Evolutionary conservation across 306 rosid genomes (phyloP).

Genomic region (Gastrolobium villosum): DNA sequence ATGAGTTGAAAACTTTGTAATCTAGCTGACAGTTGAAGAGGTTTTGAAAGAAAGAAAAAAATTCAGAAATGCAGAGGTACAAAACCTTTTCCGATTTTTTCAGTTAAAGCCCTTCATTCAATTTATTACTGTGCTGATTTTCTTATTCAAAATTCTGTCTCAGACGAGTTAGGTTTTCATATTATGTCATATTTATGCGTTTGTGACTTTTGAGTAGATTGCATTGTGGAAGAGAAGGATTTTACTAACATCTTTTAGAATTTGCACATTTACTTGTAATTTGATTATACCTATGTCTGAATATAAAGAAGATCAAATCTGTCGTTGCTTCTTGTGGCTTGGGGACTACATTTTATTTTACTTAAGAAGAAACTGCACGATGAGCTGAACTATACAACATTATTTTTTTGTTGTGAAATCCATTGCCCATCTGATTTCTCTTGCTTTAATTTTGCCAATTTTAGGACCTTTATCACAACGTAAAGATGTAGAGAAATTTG

Average conservation of each 20-base stretch:
- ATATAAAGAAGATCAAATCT: slow-evolving; percentile 12
- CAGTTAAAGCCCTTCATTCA: slow-evolving; percentile 18
- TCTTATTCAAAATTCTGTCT: slow-evolving; percentile 31
- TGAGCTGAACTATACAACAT: not conserved
- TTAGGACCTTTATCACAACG: slow-evolving; percentile 76
- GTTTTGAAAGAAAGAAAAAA: slow-evolving; percentile 32
- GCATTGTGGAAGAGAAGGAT: not conserved
- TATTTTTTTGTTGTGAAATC: slow-evolving; percentile 29
- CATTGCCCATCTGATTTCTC: slow-evolving; percentile 16
- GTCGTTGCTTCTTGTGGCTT: slow-evolving; percentile 35
- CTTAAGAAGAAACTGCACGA: not conserved
- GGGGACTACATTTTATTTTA: slow-evolving; percentile 4
- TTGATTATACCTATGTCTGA: slow-evolving; percentile 15
- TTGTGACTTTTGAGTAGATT: slow-evolving; percentile 14
- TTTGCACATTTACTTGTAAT: slow-evolving; percentile 17
- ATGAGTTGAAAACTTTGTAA: slow-evolving; percentile 24
- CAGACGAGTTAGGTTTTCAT: not conserved
- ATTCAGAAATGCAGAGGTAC: slow-evolving; percentile 1
- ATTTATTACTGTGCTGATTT: slow-evolving; percentile 4
- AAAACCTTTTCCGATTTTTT: slow-evolving; percentile 16
- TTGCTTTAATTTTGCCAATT: slow-evolving; percentile 45
- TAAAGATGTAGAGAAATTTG: slow-evolving; percentile 64
- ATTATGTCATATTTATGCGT: not conserved
- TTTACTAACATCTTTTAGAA: slow-evolving; percentile 26
- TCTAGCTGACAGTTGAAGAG: slow-evolving; percentile 12